Evolutionary conservation across 108 stramenopile genomes (phyloP), one percentile per base, ranked within the genome.

Genomic region (Bacterosira constricta): DNA sequence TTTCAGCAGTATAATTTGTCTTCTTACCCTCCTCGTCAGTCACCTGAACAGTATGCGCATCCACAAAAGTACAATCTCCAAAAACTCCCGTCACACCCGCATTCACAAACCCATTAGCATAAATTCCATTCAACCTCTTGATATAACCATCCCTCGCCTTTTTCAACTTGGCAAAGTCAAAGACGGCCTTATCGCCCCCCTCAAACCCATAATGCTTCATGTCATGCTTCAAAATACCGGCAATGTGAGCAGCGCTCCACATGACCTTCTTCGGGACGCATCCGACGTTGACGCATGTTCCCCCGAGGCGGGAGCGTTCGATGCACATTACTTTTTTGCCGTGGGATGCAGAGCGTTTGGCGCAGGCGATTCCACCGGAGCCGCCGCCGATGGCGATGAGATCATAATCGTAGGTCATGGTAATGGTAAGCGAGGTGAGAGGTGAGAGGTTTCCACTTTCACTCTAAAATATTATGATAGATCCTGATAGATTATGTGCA

Each of bases 221-320:
- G 53, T 93, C 93, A 30, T 92, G 89, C 10, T 88, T 75, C 45
- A 91, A 42, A 13, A 61, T 75, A 45, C 90, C 84, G 11, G 83
- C 71, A 25, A 90, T 88, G 32, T 69, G 66, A 4, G 98, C 92
- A 0, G 91, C 88, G 57, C 76, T 71, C 66, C 74, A 97, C 97
- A 98, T 96, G 61, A 97, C 66, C 75, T 99, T 98, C 83, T 99
- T 99, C 56, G 99, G 99, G 2, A 99, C 99, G 79, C 99, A 99
- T 17, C 99, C 99, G 9, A 98, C 98, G 65, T 99, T 98, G 74
- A 99, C 99, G 58, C 96, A 97, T 18, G 99, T 99, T 29, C 99
- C 99, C 10, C 97, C 97, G 75, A 96, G 80, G 25, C 82, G 66
- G 26, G 27, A 15, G 6, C 74, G 57, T 50, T 80, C 80, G 49